Base-by-base conservation (phyloP, 768 basidiomycete species). In the Boletus rubroflammeus region DNA sequence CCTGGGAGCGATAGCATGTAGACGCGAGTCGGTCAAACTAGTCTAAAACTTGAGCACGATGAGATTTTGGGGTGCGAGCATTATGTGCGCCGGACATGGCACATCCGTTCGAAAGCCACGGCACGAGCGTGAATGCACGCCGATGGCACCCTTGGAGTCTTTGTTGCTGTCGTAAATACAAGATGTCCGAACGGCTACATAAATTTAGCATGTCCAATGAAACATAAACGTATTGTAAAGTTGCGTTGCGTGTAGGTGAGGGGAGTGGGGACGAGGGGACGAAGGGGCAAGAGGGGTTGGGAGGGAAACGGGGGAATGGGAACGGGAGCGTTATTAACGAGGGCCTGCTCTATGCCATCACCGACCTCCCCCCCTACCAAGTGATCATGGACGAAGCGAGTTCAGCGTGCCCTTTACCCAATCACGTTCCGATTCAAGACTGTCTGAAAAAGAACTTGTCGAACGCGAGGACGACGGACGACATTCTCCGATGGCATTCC, bases 1-100 rank as follows among this genome's bases (percentile, higher is more conserved):
- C 51, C 61, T 35, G 55, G 59, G 10, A 58, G 54, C 23, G 65
- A 73, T 49, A 71, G 68, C 41, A 23, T 69, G 32, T 68, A 66
- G 43, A 43, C 31, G 39, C 17, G 3, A 10, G 15, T 32, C 31
- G 13, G 13, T 40, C 17, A 25, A 7, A 40, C 21, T 47, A 3
- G 2, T 32, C 10, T 3, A 13, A 23, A 11, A 3, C 21, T 11
- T 15, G 29, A 7, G 32, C 3, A 15, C 9, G 10, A 47, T 34
- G 43, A 41, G 23, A 15, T 15, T n/a, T 11, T 28, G 17, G 26
- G 9, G 8, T 26, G 17, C 9, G 42, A n/a, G 17, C 5, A 6
- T 31, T 31, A 31, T 21, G 2, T 2, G 15, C 5, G 9, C 41
- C 7, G 9, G 41, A 26, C 41, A 10, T 42, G 32, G 36, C 6